A percentile compares a stretch with the other conserved stretches of the same genome.
Conservation (phyloP, 2,329 filamentous ascomycete species). For the Claviceps quebecensis region DNA sequence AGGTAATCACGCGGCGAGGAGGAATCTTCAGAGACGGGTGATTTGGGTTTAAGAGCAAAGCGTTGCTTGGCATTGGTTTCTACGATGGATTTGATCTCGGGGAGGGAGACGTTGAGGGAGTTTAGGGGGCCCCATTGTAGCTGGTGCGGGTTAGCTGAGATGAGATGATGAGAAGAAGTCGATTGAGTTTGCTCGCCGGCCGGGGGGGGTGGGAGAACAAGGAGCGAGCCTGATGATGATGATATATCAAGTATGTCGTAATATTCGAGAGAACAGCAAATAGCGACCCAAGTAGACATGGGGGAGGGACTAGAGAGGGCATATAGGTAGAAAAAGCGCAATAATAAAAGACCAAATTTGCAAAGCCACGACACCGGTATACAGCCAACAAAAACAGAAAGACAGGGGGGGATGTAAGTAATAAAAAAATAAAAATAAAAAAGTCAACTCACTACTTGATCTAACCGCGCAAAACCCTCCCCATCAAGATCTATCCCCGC, state of each 20-base stretch:
- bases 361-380: no score
- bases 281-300: no score
- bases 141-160: constrained; percentile 15
- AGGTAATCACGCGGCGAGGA: constrained; percentile 53
- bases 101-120: constrained; percentile 57
- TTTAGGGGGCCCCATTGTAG: constrained; percentile 45
- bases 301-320: no score
- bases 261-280: no score
- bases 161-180: no score
- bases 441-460: constrained; percentile 42
- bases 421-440: not conserved
- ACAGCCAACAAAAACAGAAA: not conserved
- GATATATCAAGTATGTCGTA: no score
- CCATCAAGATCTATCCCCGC: constrained; percentile 43
- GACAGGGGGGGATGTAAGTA: not conserved
- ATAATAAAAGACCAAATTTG: no score
- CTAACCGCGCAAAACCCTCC: constrained; percentile 45
- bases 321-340: no score
- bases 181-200: no score
- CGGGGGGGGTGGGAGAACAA: no score
- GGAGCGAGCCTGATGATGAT: no score
- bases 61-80: constrained; percentile 76
- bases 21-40: constrained; percentile 11
- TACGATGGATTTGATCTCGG: constrained; percentile 59
- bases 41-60: constrained; percentile 57